phyloP scores from a whole-genome alignment of 768 basidiomycete species.

The Rhizopogon vesiculosus region DNA sequence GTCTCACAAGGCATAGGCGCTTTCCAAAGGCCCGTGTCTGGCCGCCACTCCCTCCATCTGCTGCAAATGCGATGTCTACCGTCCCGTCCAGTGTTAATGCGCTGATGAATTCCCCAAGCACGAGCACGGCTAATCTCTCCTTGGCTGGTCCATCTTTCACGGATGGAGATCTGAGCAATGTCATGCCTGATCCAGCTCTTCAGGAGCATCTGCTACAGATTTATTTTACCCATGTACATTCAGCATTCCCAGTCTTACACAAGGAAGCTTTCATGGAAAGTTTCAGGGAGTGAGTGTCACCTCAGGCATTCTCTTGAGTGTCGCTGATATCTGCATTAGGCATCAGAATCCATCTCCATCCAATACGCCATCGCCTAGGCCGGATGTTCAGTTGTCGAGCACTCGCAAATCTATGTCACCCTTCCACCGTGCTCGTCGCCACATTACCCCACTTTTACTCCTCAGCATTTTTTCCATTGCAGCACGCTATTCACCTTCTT shows the following conservation, averaged over 20 bases:
- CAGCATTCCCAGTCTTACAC: constrained; percentile 72
- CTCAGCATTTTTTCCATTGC: constrained; percentile 84
- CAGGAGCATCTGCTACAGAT: constrained; percentile 71
- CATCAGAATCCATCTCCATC: constrained; percentile 17
- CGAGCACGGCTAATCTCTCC: constrained; percentile 7
- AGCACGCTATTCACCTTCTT: constrained; percentile 54
- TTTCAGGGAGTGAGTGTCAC: constrained; percentile 36
- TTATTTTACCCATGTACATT: constrained; percentile 82
- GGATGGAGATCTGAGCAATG: constrained; percentile 33
- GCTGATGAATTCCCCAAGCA: constrained; percentile 5
- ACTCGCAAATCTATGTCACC: constrained; percentile 25
- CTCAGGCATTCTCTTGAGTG: neutral
- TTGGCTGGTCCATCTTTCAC: constrained; percentile 18
- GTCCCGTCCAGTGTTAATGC: constrained; percentile 1
- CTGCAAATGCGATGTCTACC: constrained; percentile 19
- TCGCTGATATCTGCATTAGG: constrained; percentile 9
- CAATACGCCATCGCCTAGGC: constrained; percentile 28
- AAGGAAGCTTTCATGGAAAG: constrained; percentile 64
- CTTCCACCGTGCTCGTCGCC: constrained; percentile 37
- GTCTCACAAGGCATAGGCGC: constrained; percentile 43
- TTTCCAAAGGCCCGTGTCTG: constrained; percentile 89
- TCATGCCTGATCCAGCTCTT: constrained; percentile 50
- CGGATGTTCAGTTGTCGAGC: constrained; percentile 12
- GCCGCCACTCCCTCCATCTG: constrained; percentile 49
- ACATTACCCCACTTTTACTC: constrained; percentile 61